Evolutionary conservation across 1,284 basidiomycete species (phyloP).

Genomic region (Moesziomyces antarcticus): DNA sequence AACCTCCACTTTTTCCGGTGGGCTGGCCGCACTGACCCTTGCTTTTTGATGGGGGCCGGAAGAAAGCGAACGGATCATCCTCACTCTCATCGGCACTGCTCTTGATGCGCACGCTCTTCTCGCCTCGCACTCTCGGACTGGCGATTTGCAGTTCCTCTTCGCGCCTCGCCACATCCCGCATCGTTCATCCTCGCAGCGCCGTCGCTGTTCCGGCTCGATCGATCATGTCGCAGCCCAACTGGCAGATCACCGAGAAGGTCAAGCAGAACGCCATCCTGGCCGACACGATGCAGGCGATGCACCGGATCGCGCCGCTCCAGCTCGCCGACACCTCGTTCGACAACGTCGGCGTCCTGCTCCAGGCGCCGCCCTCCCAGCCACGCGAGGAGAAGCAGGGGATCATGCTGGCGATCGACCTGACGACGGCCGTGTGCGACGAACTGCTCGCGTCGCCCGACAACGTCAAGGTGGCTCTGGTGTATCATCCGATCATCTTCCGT

Average conservation of each 20-base stretch:
- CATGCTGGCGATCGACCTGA: constrained; percentile 64
- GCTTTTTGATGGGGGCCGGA: too few relatives aligned
- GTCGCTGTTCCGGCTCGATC: constrained; percentile 1
- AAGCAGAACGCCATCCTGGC: constrained; percentile 30
- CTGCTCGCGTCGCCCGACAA: constrained; percentile 47
- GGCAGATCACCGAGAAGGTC: constrained; percentile 45
- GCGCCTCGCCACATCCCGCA: neutral
- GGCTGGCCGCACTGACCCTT: too few relatives aligned
- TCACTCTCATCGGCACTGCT: too few relatives aligned
- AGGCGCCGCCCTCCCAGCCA: constrained; percentile 20
- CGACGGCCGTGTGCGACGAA: constrained; percentile 61
- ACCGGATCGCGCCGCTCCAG: constrained; percentile 51
- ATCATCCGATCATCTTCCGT: constrained; percentile 81
- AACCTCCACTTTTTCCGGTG: too few relatives aligned
- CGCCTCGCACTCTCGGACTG: neutral
- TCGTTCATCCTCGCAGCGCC: neutral
- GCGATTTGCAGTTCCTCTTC: neutral
- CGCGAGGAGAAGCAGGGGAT: constrained; percentile 39
- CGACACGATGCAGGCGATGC: constrained; percentile 36
- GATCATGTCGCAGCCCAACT: constrained; percentile 39
- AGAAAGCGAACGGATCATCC: too few relatives aligned
- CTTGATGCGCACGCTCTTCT: neutral
- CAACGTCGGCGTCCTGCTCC: constrained; percentile 64
- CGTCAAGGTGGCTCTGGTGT: constrained; percentile 77
- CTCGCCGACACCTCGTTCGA: constrained; percentile 63